Evolutionary conservation across 495 filamentous ascomycete genomes (phyloP).

Genomic region (Aspergillus leporis): DNA sequence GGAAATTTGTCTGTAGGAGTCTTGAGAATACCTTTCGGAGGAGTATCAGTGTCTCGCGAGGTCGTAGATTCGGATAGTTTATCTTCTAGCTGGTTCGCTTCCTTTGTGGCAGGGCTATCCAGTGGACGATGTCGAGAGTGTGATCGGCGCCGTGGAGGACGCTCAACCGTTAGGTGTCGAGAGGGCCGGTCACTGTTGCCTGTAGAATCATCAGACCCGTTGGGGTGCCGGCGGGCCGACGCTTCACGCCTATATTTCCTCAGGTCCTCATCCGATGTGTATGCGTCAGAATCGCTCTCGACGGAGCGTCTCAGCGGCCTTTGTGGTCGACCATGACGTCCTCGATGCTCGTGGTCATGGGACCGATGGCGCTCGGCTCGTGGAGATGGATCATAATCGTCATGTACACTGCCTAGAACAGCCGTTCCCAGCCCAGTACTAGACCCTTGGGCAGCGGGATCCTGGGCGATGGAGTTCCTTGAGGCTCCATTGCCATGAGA

Average conservation of each 20-base stretch:
- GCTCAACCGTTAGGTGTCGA: conserved; percentile 12
- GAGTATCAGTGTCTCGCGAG: conserved; percentile 37
- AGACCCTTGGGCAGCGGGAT: conserved; percentile 23
- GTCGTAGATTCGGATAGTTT: conserved; percentile 31
- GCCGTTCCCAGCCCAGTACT: conserved; percentile 43
- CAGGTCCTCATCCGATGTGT: conserved; percentile 41
- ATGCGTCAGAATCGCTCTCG: conserved; percentile 33
- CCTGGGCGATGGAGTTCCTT: conserved; percentile 22
- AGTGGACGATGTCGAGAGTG: conserved; percentile 27
- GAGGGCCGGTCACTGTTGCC: conserved; percentile 14
- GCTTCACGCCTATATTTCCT: conserved; percentile 38
- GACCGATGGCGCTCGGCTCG: conserved; percentile 19
- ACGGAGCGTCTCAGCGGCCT: conserved; percentile 31
- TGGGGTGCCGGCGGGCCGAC: conserved; percentile 20
- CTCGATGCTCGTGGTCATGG: conserved; percentile 9
- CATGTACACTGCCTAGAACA: conserved; percentile 38
- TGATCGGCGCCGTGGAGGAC: conserved; percentile 20
- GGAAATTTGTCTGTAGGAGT: conserved; percentile 73
- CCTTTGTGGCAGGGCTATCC: conserved; percentile 16
- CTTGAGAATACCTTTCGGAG: conserved; percentile 73
- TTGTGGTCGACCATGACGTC: conserved; percentile 29
- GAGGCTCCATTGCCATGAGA: conserved; percentile 32
- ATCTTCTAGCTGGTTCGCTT: conserved; percentile 20
- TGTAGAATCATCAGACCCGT: conserved; percentile 23
- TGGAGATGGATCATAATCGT: conserved; percentile 33